Evolutionary conservation across 2,329 filamentous ascomycete species (phyloP).

Genomic region (Fusarium euwallaceae): DNA sequence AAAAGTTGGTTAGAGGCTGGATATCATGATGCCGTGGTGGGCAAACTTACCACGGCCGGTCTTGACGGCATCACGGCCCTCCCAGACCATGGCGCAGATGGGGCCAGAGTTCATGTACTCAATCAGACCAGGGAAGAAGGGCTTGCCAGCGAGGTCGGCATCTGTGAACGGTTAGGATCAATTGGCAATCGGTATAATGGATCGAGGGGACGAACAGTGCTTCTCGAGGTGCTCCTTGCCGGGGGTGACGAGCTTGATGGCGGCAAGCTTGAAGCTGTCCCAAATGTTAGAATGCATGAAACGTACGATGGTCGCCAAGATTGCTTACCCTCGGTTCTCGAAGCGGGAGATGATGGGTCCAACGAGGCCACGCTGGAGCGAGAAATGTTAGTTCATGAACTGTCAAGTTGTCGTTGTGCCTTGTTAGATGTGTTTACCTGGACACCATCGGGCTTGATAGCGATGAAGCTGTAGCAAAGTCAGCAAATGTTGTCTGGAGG

Average conservation of each 20-base stretch:
- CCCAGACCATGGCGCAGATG: slow-evolving; percentile 99
- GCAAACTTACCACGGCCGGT: slow-evolving; percentile 83
- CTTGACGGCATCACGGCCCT: slow-evolving; percentile 99
- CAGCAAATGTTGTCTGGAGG: slow-evolving; percentile 42
- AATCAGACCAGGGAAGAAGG: slow-evolving; percentile 96
- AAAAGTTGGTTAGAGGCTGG: slow-evolving; percentile 31
- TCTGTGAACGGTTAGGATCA: slow-evolving; percentile 63
- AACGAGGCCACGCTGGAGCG: slow-evolving; percentile 87
- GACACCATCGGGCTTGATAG: slow-evolving; percentile 99
- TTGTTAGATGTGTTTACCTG: slow-evolving; percentile 73
- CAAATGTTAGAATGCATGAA: slow-evolving; percentile 25
- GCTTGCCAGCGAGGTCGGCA: slow-evolving; percentile 89
- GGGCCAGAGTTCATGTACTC: slow-evolving; percentile 97
- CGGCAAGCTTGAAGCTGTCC: slow-evolving; percentile 93
- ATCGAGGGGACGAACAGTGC: slow-evolving; percentile 75
- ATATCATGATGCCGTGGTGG: neutral
- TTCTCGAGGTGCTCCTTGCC: slow-evolving; percentile 96
- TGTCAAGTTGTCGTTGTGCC: neutral
- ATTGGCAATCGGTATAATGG: slow-evolving; percentile 28
- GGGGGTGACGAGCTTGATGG: slow-evolving; percentile 94
- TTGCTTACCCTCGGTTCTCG: slow-evolving; percentile 87
- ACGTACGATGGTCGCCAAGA: slow-evolving; percentile 29
- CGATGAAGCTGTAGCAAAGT: slow-evolving; percentile 85
- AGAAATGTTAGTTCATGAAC: slow-evolving; percentile 42
- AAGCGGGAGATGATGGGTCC: slow-evolving; percentile 98